A percentile compares a stretch with the other conserved stretches of the same genome.
Conservation (phyloP, 2,329 filamentous ascomycete genomes). For the Penicillium sp. region DNA sequence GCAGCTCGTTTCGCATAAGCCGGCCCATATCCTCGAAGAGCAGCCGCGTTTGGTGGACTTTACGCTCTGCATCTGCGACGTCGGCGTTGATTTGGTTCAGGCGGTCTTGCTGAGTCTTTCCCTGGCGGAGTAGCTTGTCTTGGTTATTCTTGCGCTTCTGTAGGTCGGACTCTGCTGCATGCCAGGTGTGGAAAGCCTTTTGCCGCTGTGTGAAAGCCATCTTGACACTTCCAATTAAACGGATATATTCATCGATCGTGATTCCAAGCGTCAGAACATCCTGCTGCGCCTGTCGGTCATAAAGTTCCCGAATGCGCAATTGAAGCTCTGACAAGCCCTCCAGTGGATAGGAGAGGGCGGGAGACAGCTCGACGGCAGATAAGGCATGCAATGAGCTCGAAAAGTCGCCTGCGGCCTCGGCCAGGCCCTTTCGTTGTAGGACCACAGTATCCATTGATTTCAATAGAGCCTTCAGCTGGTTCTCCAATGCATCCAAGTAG, state of each 20-base stretch:
- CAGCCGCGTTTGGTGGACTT: constrained; percentile 82
- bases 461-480: constrained; percentile 81
- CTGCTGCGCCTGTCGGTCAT: constrained; percentile 94
- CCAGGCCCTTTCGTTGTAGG: constrained; percentile 83
- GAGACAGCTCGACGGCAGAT: constrained; percentile 87
- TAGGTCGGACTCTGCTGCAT: constrained; percentile 82
- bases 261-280: constrained; percentile 95
- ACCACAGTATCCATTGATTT: constrained; percentile 96
- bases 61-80: constrained; percentile 90
- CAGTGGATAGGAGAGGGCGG: constrained; percentile 79
- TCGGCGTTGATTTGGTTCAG: constrained; percentile 89
- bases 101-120: constrained; percentile 92
- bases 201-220: constrained; percentile 88
- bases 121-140: constrained; percentile 92
- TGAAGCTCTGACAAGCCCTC: constrained; percentile 92
- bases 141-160: constrained; percentile 85
- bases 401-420: constrained; percentile 91
- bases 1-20: constrained; percentile 84
- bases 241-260: constrained; percentile 97
- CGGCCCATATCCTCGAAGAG: constrained; percentile 97
- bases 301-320: constrained; percentile 88
- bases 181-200: constrained; percentile 94
- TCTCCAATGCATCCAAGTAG: constrained; percentile 91
- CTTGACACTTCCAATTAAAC: constrained; percentile 92
- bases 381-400: constrained; percentile 89